Percentiles rank a stretch among this genome's conserved stretches.
Conservation (phyloP, 495 filamentous ascomycete species). For the Penicillium mononematosum region DNA sequence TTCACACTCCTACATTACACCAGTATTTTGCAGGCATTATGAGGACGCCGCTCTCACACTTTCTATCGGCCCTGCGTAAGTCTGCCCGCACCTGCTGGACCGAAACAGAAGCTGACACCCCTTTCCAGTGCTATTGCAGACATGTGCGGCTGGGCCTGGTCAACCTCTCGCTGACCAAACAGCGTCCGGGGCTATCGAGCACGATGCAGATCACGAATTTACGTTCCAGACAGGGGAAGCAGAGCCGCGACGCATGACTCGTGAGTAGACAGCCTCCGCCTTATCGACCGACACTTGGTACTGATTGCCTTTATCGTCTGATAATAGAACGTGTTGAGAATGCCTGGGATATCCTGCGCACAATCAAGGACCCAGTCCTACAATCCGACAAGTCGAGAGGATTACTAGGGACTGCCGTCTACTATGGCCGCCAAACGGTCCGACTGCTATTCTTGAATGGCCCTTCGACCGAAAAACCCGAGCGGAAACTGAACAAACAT, state of each 20-base stretch:
- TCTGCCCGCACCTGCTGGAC: constrained; percentile 4
- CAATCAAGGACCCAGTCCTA: constrained; percentile 28
- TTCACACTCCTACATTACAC: constrained; percentile 25
- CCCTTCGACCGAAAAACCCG: constrained; percentile 29
- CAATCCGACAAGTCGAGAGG: constrained; percentile 42
- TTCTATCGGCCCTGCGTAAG: constrained; percentile 47
- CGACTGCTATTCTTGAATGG: constrained; percentile 53
- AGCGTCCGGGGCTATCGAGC: constrained; percentile 18
- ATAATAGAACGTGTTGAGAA: constrained; percentile 37
- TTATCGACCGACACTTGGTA: neutral
- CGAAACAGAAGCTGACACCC: constrained; percentile 26
- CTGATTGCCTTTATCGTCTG: neutral
- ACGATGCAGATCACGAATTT: constrained; percentile 19
- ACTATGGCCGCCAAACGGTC: constrained; percentile 51
- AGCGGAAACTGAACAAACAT: constrained; percentile 31
- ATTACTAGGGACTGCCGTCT: constrained; percentile 43
- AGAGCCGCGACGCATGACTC: constrained; percentile 29
- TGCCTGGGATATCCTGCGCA: constrained; percentile 37
- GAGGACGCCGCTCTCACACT: constrained; percentile 39
- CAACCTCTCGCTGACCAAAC: constrained; percentile 23
- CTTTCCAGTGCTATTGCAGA: constrained; percentile 39
- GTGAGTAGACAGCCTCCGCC: constrained; percentile 24
- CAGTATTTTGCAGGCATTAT: constrained; percentile 36
- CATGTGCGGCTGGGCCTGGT: constrained; percentile 32
- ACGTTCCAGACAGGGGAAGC: constrained; percentile 21